Evolutionary conservation across 768 basidiomycete genomes (phyloP), one percentile per base, ranked within the genome.

Genomic region (Candolleomyces efflorescens): DNA sequence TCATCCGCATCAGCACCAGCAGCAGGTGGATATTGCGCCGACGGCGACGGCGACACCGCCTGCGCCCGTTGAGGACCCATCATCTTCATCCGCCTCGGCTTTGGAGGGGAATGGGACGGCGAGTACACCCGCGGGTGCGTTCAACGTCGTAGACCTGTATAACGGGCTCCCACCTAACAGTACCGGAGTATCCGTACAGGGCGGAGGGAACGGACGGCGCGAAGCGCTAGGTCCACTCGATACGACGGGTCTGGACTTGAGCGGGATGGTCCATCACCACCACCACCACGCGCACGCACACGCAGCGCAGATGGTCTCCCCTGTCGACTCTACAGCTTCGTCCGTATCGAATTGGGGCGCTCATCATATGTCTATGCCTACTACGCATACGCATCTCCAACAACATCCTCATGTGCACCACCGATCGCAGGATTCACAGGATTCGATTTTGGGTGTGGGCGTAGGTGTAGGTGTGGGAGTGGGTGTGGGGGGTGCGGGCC

Each of bases 91-190:
- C 20, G 44, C 7, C 11, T 13, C 11, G 20, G 44, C 11, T 10
- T 7, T 18, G 9, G 44, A 18, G 10, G 44, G 7, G n/a, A 26
- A 7, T 48, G 23, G 1, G 24, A 56, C 24, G 9, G 32, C 45
- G 5, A 10, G 36, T 15, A 38, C 55, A n/a, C 55, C 55, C 17
- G 48, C 36, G 38, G 46, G 46, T 5, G 24, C 46, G 4, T 56
- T 56, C 37, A 47, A 37, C 36, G 55, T 56, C 10, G 11, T 46
- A 3, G 55, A 56, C 17, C n/a, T 56, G 46, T 32, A 27, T 27
- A n/a, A 53, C 12, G 48, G 37, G 20, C 47, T 6, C 11, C 38
- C 38, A n/a, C 32, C 32, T 32, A 11, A 11, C 5, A 11, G 32
- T 32, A 11, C 43, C 27, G n/a, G n/a, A n/a, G n/a, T n/a, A n/a